These are phyloP conservation scores for Helminthosporium solani DNA, from an alignment of 2,329 filamentous ascomycete species.

Conservation along the genomic window DNA sequence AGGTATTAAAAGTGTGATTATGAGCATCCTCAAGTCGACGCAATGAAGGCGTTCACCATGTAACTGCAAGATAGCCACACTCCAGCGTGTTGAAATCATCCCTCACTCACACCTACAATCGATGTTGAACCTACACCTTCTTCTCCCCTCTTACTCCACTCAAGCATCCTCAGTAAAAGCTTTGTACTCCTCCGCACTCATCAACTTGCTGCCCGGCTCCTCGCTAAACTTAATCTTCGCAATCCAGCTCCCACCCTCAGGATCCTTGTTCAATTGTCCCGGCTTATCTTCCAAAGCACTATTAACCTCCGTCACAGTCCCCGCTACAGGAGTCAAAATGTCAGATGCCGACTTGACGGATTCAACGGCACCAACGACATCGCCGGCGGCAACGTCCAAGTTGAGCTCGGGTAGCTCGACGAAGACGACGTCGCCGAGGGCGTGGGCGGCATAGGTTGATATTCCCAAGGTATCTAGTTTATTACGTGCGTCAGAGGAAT, in stretches of 20 bases:
- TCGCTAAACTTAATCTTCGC: constrained; percentile 80
- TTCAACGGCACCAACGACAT: constrained; percentile 91
- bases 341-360: constrained; percentile 98
- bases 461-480: constrained; percentile 72
- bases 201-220: constrained; percentile 60
- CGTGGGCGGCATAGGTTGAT: constrained; percentile 85
- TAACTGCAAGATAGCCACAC: neutral
- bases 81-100: neutral
- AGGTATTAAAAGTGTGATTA: neutral
- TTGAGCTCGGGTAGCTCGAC: constrained; percentile 83
- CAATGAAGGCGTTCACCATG: too few species aligned
- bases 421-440: constrained; percentile 94
- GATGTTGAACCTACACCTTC: neutral
- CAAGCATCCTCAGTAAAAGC: constrained; percentile 62
- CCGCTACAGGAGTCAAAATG: constrained; percentile 84
- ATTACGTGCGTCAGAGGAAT: too few species aligned
- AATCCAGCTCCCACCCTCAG: constrained; percentile 91
- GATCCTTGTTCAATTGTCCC: constrained; percentile 81
- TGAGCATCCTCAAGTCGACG: too few species aligned
- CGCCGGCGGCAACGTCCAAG: constrained; percentile 69
- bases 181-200: constrained; percentile 78
- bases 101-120: neutral
- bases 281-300: constrained; percentile 77
- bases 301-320: constrained; percentile 76
- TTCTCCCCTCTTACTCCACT: neutral